A percentile compares a stretch with the other conserved stretches of the same genome.
phyloP scores from a whole-genome alignment of 352 stramenopile species.

The Globisporangium polare region DNA sequence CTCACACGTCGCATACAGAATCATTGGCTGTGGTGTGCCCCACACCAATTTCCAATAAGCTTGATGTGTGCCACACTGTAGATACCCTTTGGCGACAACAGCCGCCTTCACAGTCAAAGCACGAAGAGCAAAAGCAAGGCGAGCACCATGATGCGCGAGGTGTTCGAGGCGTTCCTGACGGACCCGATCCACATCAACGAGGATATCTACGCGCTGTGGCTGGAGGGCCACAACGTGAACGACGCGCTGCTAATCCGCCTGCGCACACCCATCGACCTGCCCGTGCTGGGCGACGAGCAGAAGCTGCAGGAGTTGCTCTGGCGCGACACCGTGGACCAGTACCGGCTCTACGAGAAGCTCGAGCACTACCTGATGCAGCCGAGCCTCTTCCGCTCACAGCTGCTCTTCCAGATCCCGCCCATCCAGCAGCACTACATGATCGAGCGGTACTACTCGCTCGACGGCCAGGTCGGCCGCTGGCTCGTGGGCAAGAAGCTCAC shows the following conservation, averaged over 20 bases:
- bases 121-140: not conserved
- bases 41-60: not conserved
- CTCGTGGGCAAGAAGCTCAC: slow-evolving; percentile 80
- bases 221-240: slow-evolving; percentile 63
- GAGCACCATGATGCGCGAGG: slow-evolving; percentile 50
- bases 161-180: slow-evolving; percentile 81
- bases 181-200: slow-evolving; percentile 78
- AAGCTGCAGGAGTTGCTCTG: slow-evolving; percentile 68
- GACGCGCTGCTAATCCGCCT: slow-evolving; percentile 53
- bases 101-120: not conserved
- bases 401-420: slow-evolving; percentile 80
- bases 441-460: slow-evolving; percentile 75
- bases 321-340: slow-evolving; percentile 81
- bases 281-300: slow-evolving; percentile 44
- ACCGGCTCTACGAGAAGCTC: slow-evolving; percentile 80
- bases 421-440: slow-evolving; percentile 80
- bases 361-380: slow-evolving; percentile 82
- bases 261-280: slow-evolving; percentile 39
- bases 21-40: not conserved
- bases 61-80: not conserved
- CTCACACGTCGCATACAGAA: slow-evolving; percentile 13
- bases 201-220: slow-evolving; percentile 74
- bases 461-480: slow-evolving; percentile 65
- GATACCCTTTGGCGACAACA: not conserved
- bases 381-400: slow-evolving; percentile 70